Evolutionary conservation across 768 basidiomycete genomes (phyloP), one percentile per base, ranked within the genome.

Genomic region (Exsudoporus frostii): DNA sequence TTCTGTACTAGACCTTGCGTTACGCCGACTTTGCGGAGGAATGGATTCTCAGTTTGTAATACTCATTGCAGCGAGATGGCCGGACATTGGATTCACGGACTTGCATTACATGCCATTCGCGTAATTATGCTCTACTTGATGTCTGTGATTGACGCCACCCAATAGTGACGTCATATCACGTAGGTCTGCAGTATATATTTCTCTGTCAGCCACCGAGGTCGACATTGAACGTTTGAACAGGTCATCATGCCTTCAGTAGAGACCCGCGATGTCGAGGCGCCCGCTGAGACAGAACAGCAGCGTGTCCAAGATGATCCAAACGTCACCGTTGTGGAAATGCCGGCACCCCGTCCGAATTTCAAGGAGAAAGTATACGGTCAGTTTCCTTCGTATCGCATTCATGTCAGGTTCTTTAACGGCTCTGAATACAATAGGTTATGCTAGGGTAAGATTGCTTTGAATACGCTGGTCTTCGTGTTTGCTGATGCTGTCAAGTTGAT

Each of bases 331-430:
- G 64, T 63, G 29, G 69, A 61, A 15, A 44, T 61, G 37, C 52
- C 63, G 13, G 59, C 53, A 45, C 66, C 50, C 34, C 59, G 51
- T 30, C 74, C 78, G 29, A 73, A 82, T 14, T 85, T 84, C 71
- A 84, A 82, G 64, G 82, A 85, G 42, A 75, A 73, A 52, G 79
- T 83, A 8, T 76, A 83, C 42, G 83, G 83, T 81, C 54, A 24
- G 74, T 57, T 38, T 50, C 6, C 25, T 14, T 40, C 20, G 30
- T 41, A 9, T 15, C n/a, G 19, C 14, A 41, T 42, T 1, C 17
- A 8, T 20, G 13, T 22, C 8, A 8, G 19, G 25, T 44, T 25
- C 30, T 17, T 39, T 19, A 19, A 56, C 20, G 7, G 25, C 15
- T 40, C 27, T 50, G 38, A 17, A 25, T 15, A n/a, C n/a, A 7